phyloP scores from a whole-genome alignment of 2,329 filamentous ascomycete genomes.

The Colletotrichum sojae region DNA sequence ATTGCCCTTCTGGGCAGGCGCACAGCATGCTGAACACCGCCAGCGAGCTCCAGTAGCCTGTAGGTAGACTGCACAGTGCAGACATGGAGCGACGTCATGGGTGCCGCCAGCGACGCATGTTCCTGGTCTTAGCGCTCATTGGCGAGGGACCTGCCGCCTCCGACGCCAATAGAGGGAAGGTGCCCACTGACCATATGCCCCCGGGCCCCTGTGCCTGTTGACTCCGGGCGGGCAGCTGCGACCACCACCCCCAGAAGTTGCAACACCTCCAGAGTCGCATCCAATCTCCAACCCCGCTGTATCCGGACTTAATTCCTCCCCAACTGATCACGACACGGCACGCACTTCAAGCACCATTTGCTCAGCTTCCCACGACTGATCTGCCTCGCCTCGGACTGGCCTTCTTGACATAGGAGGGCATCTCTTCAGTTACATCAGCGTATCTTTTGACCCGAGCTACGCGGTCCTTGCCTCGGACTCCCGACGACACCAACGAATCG shows the following conservation, averaged over 20 bases:
- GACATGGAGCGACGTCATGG: conserved; percentile 39
- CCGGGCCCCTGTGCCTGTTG: too few relatives aligned
- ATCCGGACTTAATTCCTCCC: conserved; percentile 26
- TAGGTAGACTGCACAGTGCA: conserved; percentile 1
- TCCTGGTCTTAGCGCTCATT: conserved; percentile 37
- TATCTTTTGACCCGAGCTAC: too few relatives aligned
- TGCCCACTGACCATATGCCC: too few relatives aligned
- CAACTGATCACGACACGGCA: conserved; percentile 1
- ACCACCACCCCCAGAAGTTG: background rate
- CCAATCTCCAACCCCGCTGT: conserved; percentile 36
- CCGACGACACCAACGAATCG: background rate
- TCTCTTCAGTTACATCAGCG: too few relatives aligned
- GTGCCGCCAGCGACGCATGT: conserved; percentile 28
- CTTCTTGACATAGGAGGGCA: too few relatives aligned
- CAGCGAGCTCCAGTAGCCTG: too few relatives aligned
- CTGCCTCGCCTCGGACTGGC: background rate
- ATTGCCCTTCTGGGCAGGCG: conserved; percentile 7
- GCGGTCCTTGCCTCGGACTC: background rate
- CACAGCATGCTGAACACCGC: background rate
- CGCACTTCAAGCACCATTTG: background rate
- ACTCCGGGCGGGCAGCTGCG: too few relatives aligned
- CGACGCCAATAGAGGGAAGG: background rate
- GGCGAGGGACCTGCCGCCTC: conserved; percentile 30
- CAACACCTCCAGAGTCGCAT: conserved; percentile 9
- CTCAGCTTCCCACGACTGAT: background rate